Evolutionary conservation across 2,329 filamentous ascomycete genomes (phyloP).

Genomic region (Magnaporthiopsis rhizophila): DNA sequence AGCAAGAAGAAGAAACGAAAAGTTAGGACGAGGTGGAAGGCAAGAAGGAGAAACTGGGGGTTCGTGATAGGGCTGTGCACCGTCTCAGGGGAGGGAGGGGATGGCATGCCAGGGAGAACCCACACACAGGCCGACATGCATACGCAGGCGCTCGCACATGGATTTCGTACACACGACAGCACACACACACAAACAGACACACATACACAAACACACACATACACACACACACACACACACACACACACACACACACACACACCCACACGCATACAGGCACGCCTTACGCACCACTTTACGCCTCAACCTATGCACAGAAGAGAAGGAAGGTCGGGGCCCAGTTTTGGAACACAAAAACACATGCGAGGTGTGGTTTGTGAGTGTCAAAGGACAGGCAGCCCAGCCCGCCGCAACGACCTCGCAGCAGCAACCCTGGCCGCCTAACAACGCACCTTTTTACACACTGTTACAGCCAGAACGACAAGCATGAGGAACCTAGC

Average conservation of each 20-base stretch:
- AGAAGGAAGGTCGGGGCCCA: background rate
- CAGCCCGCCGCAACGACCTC: background rate
- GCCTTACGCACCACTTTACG: background rate
- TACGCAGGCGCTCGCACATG: background rate
- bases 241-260: background rate
- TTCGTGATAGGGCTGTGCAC: slow-evolving; percentile 3
- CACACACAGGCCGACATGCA: slow-evolving; percentile 2
- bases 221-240: background rate
- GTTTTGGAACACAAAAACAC: background rate
- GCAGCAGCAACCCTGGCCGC: background rate
- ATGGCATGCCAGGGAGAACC: background rate
- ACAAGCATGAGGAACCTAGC: too few relatives aligned
- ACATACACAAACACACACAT: background rate
- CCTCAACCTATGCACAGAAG: background rate
- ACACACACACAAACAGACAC: background rate
- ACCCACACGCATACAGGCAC: background rate
- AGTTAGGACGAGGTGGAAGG: slow-evolving; percentile 5
- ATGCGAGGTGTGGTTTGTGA: background rate
- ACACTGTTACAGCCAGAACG: background rate
- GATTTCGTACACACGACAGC: background rate
- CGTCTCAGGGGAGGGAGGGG: slow-evolving; percentile 1
- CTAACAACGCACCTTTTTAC: too few relatives aligned
- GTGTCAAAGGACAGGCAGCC: background rate
- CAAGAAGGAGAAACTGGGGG: slow-evolving; percentile 1
- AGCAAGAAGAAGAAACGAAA: slow-evolving; percentile 3